phyloP scores from a whole-genome alignment of 495 filamentous ascomycete genomes.

The Penicillium odoratum region DNA sequence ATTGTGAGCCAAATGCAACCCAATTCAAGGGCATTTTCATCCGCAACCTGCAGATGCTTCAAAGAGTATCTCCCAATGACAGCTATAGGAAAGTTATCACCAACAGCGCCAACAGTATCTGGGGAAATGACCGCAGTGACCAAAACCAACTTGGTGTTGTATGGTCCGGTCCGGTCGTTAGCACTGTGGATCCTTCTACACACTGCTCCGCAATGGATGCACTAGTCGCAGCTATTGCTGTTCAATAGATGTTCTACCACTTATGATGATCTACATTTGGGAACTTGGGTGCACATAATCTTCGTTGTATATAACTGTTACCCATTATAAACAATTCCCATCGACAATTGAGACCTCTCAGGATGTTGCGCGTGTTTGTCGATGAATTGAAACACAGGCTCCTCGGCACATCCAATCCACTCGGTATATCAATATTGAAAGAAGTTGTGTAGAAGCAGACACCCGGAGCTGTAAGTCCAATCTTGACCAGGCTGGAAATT shows the following conservation, averaged over 20 bases:
- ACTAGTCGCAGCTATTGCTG: conserved; percentile 62
- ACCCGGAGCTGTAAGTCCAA: conserved; percentile 51
- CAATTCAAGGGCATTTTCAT: conserved; percentile 85
- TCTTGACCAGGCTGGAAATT: conserved; percentile 32
- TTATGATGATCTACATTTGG: not conserved
- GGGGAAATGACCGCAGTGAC: conserved; percentile 55
- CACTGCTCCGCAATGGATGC: conserved; percentile 70
- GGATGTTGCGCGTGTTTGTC: not conserved
- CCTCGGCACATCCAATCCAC: conserved; percentile 57
- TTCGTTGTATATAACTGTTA: conserved; percentile 50
- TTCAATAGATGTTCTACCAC: conserved; percentile 14
- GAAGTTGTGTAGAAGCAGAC: conserved; percentile 58
- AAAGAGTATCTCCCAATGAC: conserved; percentile 51
- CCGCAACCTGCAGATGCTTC: conserved; percentile 63
- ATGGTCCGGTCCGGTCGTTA: conserved; percentile 58
- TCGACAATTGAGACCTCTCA: conserved; percentile 38
- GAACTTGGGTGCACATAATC: not conserved
- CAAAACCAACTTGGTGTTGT: conserved; percentile 52
- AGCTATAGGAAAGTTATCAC: conserved; percentile 55
- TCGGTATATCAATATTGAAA: conserved; percentile 54
- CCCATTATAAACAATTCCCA: conserved; percentile 66
- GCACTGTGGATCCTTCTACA: conserved; percentile 50
- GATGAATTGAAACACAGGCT: conserved; percentile 51
- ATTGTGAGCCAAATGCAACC: conserved; percentile 57
- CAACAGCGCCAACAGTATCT: conserved; percentile 66